Conservation (phyloP, 2,329 filamentous ascomycete species). For the Grosmannia clavigera region DNA sequence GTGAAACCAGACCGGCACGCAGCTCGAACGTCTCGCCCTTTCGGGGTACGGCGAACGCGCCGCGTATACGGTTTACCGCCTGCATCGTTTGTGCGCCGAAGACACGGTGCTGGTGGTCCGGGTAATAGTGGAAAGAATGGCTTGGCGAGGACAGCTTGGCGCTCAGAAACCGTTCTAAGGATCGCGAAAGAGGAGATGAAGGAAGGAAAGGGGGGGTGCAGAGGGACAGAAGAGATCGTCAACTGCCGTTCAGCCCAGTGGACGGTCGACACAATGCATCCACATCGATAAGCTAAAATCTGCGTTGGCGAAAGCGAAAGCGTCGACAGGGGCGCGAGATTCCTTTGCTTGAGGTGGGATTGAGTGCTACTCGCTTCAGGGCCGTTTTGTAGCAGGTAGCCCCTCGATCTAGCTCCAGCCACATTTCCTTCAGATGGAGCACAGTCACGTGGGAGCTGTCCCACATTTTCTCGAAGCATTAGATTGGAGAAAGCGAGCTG, state of each 20-base stretch:
- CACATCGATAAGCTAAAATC: not conserved
- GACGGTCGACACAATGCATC: not conserved
- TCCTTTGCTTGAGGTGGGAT: not conserved
- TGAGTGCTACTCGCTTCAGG: not conserved
- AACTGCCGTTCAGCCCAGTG: not conserved
- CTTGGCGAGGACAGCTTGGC: not conserved
- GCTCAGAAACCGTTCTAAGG: not conserved
- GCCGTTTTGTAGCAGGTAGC: not conserved
- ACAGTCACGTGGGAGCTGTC: not conserved
- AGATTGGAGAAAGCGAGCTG: not conserved
- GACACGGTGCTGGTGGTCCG: not conserved
- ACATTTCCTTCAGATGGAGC: not conserved
- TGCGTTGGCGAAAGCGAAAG: not conserved
- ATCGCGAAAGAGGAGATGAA: not conserved
- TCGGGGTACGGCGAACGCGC: conserved; percentile 80
- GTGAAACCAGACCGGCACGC: conserved; percentile 86
- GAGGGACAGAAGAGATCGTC: not conserved
- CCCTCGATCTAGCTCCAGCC: conserved; percentile 2
- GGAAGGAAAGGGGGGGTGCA: not conserved
- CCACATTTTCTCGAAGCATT: not conserved
- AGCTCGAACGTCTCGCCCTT: conserved; percentile 99
- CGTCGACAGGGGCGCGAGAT: not conserved
- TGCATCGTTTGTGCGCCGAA: conserved; percentile 7
- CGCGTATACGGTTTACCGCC: conserved; percentile 90
- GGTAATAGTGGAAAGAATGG: not conserved